A percentile compares a stretch with the other conserved stretches of the same genome.
Evolutionary conservation across 176 grass and related monocot species (phyloP).

Genomic region (Pontederia paniculata): DNA sequence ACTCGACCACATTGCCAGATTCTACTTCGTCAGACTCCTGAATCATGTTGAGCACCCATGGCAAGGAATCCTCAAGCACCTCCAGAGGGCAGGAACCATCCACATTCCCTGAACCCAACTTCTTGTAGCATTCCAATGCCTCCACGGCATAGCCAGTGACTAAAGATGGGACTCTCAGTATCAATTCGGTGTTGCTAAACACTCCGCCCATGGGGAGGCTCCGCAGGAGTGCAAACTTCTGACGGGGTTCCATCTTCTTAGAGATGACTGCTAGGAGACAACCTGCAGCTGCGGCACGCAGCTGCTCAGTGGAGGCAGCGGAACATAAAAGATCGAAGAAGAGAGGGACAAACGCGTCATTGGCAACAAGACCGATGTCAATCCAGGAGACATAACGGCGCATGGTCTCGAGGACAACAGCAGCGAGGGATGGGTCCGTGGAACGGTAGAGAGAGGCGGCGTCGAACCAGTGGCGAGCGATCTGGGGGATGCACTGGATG

Average conservation of each 20-base stretch:
- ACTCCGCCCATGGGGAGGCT: conserved; percentile 38
- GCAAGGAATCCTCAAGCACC: conserved; percentile 72
- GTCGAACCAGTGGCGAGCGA: conserved; percentile 77
- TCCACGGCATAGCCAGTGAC: conserved; percentile 57
- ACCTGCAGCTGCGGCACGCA: conserved; percentile 45
- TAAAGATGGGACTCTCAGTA: conserved; percentile 52
- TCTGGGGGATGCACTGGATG: conserved; percentile 73
- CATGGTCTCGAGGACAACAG: conserved; percentile 50
- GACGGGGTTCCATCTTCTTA: conserved; percentile 72
- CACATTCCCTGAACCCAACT: conserved; percentile 39
- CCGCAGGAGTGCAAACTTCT: conserved; percentile 66
- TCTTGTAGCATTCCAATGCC: conserved; percentile 66
- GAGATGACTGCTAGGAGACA: conserved; percentile 65
- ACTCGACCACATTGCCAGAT: conserved; percentile 55
- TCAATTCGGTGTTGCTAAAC: conserved; percentile 38
- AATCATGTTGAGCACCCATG: conserved; percentile 62
- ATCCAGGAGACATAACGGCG: conserved; percentile 87
- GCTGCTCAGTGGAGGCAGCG: conserved; percentile 30
- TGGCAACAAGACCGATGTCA: conserved; percentile 75
- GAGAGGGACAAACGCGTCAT: conserved; percentile 67
- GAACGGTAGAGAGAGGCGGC: conserved; percentile 36
- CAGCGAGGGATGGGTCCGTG: conserved; percentile 36
- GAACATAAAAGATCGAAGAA: conserved; percentile 71
- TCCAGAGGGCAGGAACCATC: conserved; percentile 47
- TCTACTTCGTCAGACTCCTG: conserved; percentile 65